These are phyloP conservation scores for Euphorbia tirucalli DNA, from an alignment of 345 rosid species.

Conservation along the genomic window DNA sequence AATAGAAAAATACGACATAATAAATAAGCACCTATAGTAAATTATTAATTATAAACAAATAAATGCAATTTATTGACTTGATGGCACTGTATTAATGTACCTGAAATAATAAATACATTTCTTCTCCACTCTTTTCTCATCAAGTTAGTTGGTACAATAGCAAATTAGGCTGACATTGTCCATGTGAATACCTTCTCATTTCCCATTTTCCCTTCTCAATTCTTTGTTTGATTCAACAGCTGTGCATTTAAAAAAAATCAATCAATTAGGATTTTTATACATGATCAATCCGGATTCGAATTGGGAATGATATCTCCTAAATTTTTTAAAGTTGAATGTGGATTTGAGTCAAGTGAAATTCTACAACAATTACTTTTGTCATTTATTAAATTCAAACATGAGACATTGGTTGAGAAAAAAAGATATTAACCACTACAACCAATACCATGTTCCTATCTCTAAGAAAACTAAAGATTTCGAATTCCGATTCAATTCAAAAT, in stretches of 20 bases:
- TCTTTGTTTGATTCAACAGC: too few relatives aligned
- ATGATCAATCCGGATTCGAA: too few relatives aligned
- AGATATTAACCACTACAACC: not conserved
- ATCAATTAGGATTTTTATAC: too few relatives aligned
- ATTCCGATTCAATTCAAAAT: too few relatives aligned
- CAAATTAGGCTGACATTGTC: not conserved
- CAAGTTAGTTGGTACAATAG: not conserved
- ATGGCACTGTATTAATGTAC: not conserved
- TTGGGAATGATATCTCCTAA: too few relatives aligned
- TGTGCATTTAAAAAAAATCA: too few relatives aligned
- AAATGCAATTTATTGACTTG: not conserved
- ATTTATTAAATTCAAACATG: too few relatives aligned
- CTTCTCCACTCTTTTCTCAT: not conserved
- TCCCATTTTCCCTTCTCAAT: not conserved
- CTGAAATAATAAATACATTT: not conserved
- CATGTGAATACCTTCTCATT: not conserved
- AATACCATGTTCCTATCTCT: not conserved
- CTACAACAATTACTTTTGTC: too few relatives aligned
- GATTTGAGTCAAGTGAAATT: not conserved
- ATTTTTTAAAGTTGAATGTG: not conserved
- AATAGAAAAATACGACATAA: not conserved
- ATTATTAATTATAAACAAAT: not conserved
- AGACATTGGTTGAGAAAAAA: too few relatives aligned
- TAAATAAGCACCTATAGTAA: not conserved
- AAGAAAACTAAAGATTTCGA: too few relatives aligned